Evolutionary conservation across 1,139 yeast species (phyloP).

Genomic region (Taphrina communis): DNA sequence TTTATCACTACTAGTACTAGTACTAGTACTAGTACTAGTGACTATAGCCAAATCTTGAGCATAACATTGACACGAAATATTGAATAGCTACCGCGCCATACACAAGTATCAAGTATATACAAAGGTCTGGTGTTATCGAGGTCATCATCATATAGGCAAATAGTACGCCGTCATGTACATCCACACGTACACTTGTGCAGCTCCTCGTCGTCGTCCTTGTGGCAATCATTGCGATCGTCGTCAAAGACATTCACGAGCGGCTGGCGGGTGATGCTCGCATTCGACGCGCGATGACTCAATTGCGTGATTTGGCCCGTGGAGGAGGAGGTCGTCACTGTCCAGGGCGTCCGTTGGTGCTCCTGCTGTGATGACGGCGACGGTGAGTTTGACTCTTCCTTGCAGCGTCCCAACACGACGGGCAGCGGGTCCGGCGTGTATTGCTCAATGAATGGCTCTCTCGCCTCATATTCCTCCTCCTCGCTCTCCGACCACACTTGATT

Average conservation of each 20-base stretch:
- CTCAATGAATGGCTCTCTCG: not conserved
- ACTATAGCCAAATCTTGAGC: not conserved
- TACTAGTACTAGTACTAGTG: not conserved
- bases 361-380: too few relatives aligned
- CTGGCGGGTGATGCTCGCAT: slow-evolving; percentile 5
- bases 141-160: too few relatives aligned
- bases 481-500: not conserved
- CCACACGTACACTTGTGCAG: too few relatives aligned
- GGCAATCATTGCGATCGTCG: not conserved
- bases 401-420: not conserved
- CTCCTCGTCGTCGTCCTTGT: too few relatives aligned
- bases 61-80: not conserved
- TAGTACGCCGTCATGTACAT: too few relatives aligned
- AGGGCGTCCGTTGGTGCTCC: not conserved
- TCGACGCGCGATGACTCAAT: not conserved
- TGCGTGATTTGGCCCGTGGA: slow-evolving; percentile 5
- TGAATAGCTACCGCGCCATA: not conserved
- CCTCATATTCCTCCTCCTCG: not conserved
- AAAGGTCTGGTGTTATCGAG: too few relatives aligned
- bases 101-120: too few relatives aligned
- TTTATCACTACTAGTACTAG: too few relatives aligned
- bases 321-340: slow-evolving; percentile 13
- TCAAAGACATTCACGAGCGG: slow-evolving; percentile 7
- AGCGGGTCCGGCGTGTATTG: slow-evolving; percentile 1
- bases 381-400: too few relatives aligned